Percentiles rank a stretch among this genome's conserved stretches.
Evolutionary conservation across 331 rosid species (phyloP).

Genomic region (Pyracantha coccinea): DNA sequence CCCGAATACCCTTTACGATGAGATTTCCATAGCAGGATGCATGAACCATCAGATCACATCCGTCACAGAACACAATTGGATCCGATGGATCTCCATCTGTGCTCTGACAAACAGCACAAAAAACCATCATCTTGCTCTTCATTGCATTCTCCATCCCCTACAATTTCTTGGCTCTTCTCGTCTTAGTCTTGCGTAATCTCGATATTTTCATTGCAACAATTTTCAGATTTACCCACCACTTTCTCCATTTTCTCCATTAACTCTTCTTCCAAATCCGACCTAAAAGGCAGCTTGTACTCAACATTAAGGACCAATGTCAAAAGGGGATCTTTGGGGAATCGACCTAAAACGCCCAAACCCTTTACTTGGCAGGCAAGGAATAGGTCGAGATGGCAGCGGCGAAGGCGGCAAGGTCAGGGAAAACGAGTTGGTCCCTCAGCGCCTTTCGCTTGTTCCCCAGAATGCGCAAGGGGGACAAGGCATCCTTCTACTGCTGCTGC

Average conservation of each 20-base stretch:
- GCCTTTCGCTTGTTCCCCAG: slow-evolving; percentile 72
- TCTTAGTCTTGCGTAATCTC: not conserved
- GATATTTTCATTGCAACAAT: not conserved
- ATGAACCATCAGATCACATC: slow-evolving; percentile 85
- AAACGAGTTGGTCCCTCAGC: slow-evolving; percentile 22
- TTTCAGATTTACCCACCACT: not conserved
- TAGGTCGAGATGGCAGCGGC: slow-evolving; percentile 8
- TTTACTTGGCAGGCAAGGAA: slow-evolving; percentile 63
- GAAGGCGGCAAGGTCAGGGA: slow-evolving; percentile 1
- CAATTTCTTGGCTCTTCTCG: not conserved
- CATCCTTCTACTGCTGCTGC: slow-evolving; percentile 21
- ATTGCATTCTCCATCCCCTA: not conserved
- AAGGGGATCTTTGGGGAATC: slow-evolving; percentile 6
- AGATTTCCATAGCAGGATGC: slow-evolving; percentile 80
- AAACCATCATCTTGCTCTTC: slow-evolving; percentile 30
- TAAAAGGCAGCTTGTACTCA: slow-evolving; percentile 28
- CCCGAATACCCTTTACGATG: slow-evolving; percentile 39
- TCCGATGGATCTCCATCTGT: slow-evolving; percentile 73
- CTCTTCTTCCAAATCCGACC: not conserved
- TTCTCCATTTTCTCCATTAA: not conserved
- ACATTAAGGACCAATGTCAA: slow-evolving; percentile 48
- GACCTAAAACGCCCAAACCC: slow-evolving; percentile 51
- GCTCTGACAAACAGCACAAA: slow-evolving; percentile 64
- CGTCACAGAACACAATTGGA: slow-evolving; percentile 82
- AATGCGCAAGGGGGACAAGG: slow-evolving; percentile 6